Evolutionary conservation across 2,329 filamentous ascomycete species (phyloP), one percentile per base, ranked within the genome.

Genomic region (Cryphonectria naterciae): DNA sequence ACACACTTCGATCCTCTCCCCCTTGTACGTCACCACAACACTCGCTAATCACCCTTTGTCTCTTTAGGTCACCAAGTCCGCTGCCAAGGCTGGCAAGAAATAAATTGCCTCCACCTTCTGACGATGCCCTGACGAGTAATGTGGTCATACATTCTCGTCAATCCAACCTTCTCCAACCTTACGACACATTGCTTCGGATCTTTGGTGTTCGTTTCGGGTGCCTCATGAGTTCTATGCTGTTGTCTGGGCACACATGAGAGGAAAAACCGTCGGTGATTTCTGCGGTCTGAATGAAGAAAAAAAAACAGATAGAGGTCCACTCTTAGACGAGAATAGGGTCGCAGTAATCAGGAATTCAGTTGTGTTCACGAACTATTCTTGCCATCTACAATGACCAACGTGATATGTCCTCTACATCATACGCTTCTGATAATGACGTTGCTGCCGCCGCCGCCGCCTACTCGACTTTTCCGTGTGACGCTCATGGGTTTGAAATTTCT

Each of bases 81-180:
- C 91, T 82, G 89, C 89, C 83, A 92, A 92, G 89, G 89, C 89
- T 81, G 81, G 82, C 83, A 92, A 92, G 90, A 92, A 92, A 86
- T 92, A 92, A 91, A 80, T 74, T 73, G 74, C 73, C 74, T 70
- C 72, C 66, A 52, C 63, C 54, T 67, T 49, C 58, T 71, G 68
- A 65, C 61, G 65, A 65, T 25, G 46, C 65, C 68, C 25, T 68
- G 72, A 73, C 35, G 72, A 68, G 72, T 61, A 60, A 25, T 54
- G 46, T 64, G 65, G 61, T 73, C 68, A 67, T 65, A 64, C 66
- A 58, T 28, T 28, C 71, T 74, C 73, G 46, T 73, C 71, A 70
- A 43, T 52, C 63, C 60, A 58, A 69, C 65, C 68, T 67, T 66
- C 67, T n/a, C 61, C 32, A 25, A 46, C 43, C 62, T 64, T 58